These are phyloP conservation scores for Podospora fimiseda DNA, from an alignment of 495 filamentous ascomycete genomes.

Conservation along the genomic window DNA sequence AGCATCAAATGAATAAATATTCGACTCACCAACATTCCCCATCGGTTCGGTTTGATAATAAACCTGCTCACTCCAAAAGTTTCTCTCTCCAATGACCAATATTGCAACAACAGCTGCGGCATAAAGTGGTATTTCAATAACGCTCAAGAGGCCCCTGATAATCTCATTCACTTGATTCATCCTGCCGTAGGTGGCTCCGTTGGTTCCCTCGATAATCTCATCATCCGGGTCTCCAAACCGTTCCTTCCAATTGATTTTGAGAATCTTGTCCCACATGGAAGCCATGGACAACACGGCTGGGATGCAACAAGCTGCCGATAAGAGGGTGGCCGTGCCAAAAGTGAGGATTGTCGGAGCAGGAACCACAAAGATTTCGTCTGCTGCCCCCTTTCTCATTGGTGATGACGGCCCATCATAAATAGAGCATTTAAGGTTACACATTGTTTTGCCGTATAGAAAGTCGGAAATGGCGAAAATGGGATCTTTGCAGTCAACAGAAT, in stretches of 20 bases:
- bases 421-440: constrained; percentile 40
- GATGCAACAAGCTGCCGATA: constrained; percentile 54
- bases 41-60: constrained; percentile 51
- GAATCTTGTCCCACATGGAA: constrained; percentile 55
- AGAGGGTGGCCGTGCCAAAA: constrained; percentile 48
- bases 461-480: constrained; percentile 13
- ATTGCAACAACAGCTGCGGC: constrained; percentile 48
- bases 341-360: constrained; percentile 43
- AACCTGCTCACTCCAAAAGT: constrained; percentile 49
- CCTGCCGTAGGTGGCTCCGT: constrained; percentile 43
- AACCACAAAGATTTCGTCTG: constrained; percentile 51
- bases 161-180: constrained; percentile 43
- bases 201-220: constrained; percentile 45
- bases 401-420: constrained; percentile 37
- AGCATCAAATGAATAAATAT: neutral
- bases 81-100: constrained; percentile 50
- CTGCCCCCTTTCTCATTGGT: constrained; percentile 41
- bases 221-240: constrained; percentile 29
- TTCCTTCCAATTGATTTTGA: constrained; percentile 49
- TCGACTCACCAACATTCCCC: constrained; percentile 43
- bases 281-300: constrained; percentile 51
- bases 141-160: constrained; percentile 39
- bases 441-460: constrained; percentile 35
- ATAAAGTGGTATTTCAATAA: constrained; percentile 49
- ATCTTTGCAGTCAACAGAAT: constrained; percentile 35